Conservation (phyloP, 176 grass and related monocot genomes). For the Puccinellia tenuiflora region DNA sequence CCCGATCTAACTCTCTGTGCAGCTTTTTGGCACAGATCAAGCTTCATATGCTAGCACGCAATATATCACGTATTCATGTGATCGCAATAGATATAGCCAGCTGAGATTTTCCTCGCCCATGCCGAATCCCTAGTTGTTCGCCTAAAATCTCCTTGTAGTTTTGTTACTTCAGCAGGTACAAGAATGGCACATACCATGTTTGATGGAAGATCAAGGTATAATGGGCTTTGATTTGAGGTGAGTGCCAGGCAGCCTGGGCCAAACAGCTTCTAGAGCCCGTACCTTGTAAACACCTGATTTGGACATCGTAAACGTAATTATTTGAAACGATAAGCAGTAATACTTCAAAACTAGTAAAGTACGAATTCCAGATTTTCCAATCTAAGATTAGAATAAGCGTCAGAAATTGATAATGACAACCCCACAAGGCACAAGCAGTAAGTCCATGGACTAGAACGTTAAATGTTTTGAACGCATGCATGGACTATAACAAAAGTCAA, state of each 20-base stretch:
- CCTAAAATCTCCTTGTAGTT: background rate
- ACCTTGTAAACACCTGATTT: conserved; percentile 83
- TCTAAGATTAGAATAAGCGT: background rate
- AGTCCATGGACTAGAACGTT: background rate
- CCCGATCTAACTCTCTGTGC: too few species aligned
- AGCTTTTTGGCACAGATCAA: too few species aligned
- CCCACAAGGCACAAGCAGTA: background rate
- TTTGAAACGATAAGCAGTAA: background rate
- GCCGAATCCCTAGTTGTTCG: background rate
- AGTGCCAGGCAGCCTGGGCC: conserved; percentile 57
- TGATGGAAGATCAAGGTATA: conserved; percentile 92
- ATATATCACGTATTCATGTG: too few species aligned
- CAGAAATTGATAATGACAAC: background rate
- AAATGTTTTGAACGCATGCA: background rate
- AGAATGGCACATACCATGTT: conserved; percentile 61
- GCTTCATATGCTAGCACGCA: too few species aligned
- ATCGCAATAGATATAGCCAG: too few species aligned
- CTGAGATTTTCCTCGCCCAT: too few species aligned
- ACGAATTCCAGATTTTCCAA: too few species aligned
- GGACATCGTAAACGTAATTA: conserved; percentile 19
- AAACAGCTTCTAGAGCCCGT: conserved; percentile 82
- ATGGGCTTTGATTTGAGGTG: conserved; percentile 58
- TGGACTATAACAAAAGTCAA: background rate
- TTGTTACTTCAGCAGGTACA: conserved; percentile 15
- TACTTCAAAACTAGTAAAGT: background rate